Percentiles rank a stretch among this genome's conserved stretches.
Evolutionary conservation across 306 rosid species (phyloP).

Genomic region (Luffa aegyptiaca): DNA sequence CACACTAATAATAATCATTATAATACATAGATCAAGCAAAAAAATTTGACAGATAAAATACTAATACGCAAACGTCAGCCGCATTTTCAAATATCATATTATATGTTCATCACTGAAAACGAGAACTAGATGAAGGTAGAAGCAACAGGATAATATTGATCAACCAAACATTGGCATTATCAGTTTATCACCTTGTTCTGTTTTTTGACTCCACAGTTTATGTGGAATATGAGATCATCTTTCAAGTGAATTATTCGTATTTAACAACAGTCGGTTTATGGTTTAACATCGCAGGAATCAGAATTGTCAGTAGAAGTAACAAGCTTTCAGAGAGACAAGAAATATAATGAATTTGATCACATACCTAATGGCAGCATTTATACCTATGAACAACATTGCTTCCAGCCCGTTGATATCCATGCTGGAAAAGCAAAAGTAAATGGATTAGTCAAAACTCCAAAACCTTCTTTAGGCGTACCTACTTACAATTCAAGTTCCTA

Average conservation of each 20-base stretch:
- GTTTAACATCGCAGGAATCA: not conserved
- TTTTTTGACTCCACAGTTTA: not conserved
- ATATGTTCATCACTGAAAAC: not conserved
- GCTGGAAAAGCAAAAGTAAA: slow-evolving; percentile 33
- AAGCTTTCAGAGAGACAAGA: not conserved
- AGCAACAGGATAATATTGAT: not conserved
- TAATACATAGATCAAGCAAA: not conserved
- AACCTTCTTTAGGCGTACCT: not conserved
- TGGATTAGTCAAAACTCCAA: slow-evolving; percentile 7
- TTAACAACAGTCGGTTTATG: not conserved
- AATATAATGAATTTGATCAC: not conserved
- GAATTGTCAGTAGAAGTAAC: not conserved
- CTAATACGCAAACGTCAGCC: not conserved
- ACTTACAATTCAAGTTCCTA: not conserved
- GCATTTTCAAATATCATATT: not conserved
- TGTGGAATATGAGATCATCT: not conserved
- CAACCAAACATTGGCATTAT: not conserved
- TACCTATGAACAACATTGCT: slow-evolving; percentile 72
- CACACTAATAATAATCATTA: not conserved
- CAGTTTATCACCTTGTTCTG: not conserved
- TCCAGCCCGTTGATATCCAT: slow-evolving; percentile 72
- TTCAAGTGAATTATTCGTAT: not conserved
- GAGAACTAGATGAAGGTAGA: not conserved
- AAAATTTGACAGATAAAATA: not conserved
- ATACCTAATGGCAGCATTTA: slow-evolving; percentile 86